Evolutionary conservation across 768 basidiomycete genomes (phyloP).

Genomic region (Coprinopsis sp.): DNA sequence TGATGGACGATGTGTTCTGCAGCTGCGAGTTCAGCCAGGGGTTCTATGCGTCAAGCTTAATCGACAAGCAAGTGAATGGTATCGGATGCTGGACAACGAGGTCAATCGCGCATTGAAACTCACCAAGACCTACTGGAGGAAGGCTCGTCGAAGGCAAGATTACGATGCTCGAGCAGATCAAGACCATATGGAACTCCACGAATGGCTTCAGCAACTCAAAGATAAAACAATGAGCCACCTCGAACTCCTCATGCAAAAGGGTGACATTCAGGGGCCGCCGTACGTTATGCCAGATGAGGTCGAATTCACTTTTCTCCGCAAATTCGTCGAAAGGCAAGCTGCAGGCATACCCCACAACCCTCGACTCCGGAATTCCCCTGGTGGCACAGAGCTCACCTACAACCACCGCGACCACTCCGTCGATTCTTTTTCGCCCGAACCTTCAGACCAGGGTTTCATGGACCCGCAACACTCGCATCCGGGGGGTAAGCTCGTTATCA

Average conservation of each 20-base stretch:
- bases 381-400: conserved; percentile 30
- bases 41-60: conserved; percentile 74
- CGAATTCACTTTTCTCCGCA: conserved; percentile 73
- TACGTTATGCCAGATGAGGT: conserved; percentile 77
- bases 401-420: conserved; percentile 40
- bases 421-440: conserved; percentile 46
- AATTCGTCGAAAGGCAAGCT: conserved; percentile 77
- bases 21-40: conserved; percentile 78
- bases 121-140: conserved; percentile 85
- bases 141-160: conserved; percentile 76
- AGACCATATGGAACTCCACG: conserved; percentile 85
- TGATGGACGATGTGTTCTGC: conserved; percentile 73
- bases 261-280: conserved; percentile 80
- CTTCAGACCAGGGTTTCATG: conserved; percentile 39
- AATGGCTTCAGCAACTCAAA: conserved; percentile 84
- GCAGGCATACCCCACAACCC: conserved; percentile 77
- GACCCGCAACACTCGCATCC: conserved; percentile 33
- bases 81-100: conserved; percentile 70
- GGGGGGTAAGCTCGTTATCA: conserved; percentile 20
- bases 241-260: conserved; percentile 83
- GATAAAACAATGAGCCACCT: conserved; percentile 88
- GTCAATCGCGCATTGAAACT: conserved; percentile 78
- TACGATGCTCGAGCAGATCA: conserved; percentile 83
- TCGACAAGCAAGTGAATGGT: conserved; percentile 78
- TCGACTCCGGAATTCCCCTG: conserved; percentile 54